phyloP scores from a whole-genome alignment of 225 moss, liverwort and hornwort species.

The Lunularia cruciata region DNA sequence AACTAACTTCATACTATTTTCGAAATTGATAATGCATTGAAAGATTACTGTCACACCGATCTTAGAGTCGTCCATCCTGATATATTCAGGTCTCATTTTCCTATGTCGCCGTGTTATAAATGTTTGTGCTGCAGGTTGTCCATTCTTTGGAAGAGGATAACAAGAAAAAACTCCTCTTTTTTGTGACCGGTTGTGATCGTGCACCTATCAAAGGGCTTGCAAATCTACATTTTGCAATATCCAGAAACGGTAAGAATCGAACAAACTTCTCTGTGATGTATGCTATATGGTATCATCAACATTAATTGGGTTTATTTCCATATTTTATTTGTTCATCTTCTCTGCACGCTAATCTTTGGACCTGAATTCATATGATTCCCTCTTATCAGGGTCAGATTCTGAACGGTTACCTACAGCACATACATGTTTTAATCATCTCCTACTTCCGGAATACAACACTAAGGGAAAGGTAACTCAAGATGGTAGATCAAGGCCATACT shows the following conservation, averaged over 20 bases:
- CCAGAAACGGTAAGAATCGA: conserved; percentile 39
- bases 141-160: conserved; percentile 46
- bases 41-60: no score
- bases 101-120: neutral
- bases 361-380: neutral
- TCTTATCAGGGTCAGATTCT: conserved; percentile 38
- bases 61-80: no score
- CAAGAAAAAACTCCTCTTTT: conserved; percentile 51
- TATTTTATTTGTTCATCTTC: neutral
- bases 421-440: conserved; percentile 52
- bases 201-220: conserved; percentile 57
- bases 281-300: no score
- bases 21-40: no score
- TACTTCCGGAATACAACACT: conserved; percentile 44
- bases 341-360: neutral
- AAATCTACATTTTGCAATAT: conserved; percentile 49
- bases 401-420: conserved; percentile 51
- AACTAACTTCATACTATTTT: no score
- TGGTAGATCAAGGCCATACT: neutral
- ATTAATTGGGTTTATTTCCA: neutral
- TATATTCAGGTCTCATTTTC: neutral
- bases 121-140: conserved; percentile 36
- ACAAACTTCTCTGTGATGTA: neutral
- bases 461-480: conserved; percentile 35
- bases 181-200: conserved; percentile 53